phyloP scores from a whole-genome alignment of 352 stramenopile genomes.

The Blastocystis sp. region DNA sequence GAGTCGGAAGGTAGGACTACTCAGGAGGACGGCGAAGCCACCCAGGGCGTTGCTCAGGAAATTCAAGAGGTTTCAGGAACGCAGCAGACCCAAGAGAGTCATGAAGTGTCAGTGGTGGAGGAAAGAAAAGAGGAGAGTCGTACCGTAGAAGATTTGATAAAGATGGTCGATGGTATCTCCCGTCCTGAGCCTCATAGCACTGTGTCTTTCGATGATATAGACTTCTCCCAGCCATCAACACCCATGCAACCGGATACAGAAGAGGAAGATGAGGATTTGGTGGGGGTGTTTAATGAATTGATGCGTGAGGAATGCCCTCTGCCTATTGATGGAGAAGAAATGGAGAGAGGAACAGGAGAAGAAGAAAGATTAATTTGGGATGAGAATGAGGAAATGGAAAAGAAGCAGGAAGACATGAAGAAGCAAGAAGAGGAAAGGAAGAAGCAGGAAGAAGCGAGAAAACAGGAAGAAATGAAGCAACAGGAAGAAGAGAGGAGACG shows the following conservation, averaged over 20 bases:
- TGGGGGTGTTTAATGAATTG: not conserved
- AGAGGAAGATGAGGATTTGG: not conserved
- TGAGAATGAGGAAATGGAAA: not conserved
- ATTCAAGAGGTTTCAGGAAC: not conserved
- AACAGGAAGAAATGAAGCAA: not conserved
- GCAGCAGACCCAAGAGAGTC: not conserved
- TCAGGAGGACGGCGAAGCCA: no score
- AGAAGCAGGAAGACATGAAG: not conserved
- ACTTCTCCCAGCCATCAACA: not conserved
- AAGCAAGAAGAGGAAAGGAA: not conserved
- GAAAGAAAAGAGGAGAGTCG: not conserved
- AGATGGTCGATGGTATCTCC: not conserved
- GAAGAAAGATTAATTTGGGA: not conserved
- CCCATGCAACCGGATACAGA: not conserved
- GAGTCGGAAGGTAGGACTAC: no score
- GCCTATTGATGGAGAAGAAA: not conserved
- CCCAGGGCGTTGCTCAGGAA: not conserved
- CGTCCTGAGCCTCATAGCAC: not conserved
- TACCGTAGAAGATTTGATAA: not conserved
- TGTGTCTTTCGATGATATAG: not conserved
- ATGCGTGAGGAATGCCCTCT: not conserved
- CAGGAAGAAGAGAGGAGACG: not conserved
- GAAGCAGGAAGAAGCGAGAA: not conserved
- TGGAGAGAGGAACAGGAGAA: not conserved
- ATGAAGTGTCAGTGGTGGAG: not conserved